Evolutionary conservation across 768 basidiomycete species (phyloP).

Genomic region (Stropharia rugosoannulata): DNA sequence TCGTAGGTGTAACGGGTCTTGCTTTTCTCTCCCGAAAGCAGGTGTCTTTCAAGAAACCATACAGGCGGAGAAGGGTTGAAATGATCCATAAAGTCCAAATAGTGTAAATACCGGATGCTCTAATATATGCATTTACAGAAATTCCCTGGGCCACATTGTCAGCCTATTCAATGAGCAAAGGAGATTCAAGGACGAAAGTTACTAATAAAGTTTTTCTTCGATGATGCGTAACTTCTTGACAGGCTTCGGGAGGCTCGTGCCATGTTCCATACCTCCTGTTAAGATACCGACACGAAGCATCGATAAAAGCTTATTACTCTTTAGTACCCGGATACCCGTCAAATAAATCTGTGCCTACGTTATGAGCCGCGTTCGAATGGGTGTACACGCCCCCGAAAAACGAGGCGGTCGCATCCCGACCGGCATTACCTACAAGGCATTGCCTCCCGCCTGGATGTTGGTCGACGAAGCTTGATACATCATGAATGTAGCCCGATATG

Average conservation of each 20-base stretch:
- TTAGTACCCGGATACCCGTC: not conserved
- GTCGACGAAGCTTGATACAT: conserved; percentile 69
- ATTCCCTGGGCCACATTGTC: not conserved
- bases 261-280: conserved; percentile 34
- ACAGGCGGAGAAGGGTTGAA: conserved; percentile 2
- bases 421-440: conserved; percentile 57
- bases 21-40: conserved; percentile 17
- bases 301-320: conserved; percentile 38
- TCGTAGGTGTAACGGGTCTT: conserved; percentile 17
- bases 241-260: not conserved
- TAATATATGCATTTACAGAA: not conserved
- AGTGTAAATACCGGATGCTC: not conserved
- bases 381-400: conserved; percentile 78
- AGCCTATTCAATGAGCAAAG: not conserved
- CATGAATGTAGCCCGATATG: conserved; percentile 86
- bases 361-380: conserved; percentile 60
- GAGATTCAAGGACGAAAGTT: not conserved
- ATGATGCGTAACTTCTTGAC: conserved; percentile 7
- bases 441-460: conserved; percentile 78
- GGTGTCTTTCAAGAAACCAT: conserved; percentile 11
- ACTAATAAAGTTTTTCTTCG: conserved; percentile 6
- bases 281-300: conserved; percentile 63
- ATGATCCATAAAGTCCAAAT: conserved; percentile 2
- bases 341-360: conserved; percentile 25
- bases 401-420: conserved; percentile 81